Percentiles rank a stretch among this genome's conserved stretches.
These are phyloP conservation scores for Salix koriyanagi DNA, from an alignment of 345 rosid species.

Conservation along the genomic window DNA sequence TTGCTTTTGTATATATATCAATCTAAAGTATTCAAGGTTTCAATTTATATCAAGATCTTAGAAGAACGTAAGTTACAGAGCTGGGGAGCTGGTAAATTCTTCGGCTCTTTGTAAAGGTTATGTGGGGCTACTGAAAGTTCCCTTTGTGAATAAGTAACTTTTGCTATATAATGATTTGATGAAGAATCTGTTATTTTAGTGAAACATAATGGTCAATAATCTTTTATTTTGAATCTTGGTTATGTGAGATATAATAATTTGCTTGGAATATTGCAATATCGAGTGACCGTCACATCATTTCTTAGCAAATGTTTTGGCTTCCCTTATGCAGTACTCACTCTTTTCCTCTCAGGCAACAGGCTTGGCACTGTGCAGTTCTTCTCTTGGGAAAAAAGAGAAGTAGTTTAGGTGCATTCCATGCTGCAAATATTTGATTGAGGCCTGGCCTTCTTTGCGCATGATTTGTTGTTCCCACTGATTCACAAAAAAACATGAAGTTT, in stretches of 20 bases:
- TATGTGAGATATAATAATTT: not conserved
- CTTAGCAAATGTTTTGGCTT: not conserved
- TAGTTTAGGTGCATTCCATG: not conserved
- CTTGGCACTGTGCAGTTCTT: not conserved
- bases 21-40: not conserved
- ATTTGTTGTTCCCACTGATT: not conserved
- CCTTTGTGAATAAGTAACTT: not conserved
- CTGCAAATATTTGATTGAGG: not conserved
- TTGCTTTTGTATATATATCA: not conserved
- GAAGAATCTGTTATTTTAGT: no score
- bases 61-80: not conserved
- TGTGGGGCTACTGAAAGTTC: not conserved
- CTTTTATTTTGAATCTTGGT: not conserved
- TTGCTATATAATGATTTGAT: no score
- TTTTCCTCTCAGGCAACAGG: not conserved
- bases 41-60: not conserved
- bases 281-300: not conserved
- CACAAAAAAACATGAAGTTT: constrained; percentile 31
- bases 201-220: not conserved
- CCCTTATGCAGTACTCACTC: not conserved
- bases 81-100: not conserved
- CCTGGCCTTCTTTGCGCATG: not conserved
- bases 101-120: not conserved
- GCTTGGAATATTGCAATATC: not conserved
- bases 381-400: not conserved